Base-by-base conservation (phyloP, 345 rosid genomes). In the Geranium brycei region DNA sequence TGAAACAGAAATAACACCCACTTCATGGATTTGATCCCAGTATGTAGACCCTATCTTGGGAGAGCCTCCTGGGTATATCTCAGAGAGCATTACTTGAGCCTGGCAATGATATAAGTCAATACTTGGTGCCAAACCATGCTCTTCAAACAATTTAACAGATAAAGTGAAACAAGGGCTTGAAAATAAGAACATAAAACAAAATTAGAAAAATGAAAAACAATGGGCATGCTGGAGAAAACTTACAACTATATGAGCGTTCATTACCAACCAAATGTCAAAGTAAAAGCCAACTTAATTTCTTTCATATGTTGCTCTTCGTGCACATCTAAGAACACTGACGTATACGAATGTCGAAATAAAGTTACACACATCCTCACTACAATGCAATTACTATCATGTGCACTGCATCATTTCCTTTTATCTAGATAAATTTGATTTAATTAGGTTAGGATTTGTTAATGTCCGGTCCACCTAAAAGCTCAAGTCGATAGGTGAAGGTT, bases 31-130 rank as follows among this genome's bases (percentile, higher is more conserved):
- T 81, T 85, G 98, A 77, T 89, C 97, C 97, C 96, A 92, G 70
- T 87, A 76, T 62, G 87, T 82, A 71, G 87, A 81, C 19, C 95
- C 96, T 71, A 17, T 70, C 73, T 84, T 92, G 32, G 98, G 96
- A 75, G 89, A 78, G 74, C 87, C 88, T 78, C 98, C 98, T 16
- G 98, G 98, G 85, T 86, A 92, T 75, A 92, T 87, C 81, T 92
- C 97, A 61, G 98, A 84, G 69, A 92, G 75, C 87, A 89, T 80
- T 64, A 81, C 79, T 77, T 89, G 91, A 73, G 98, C 93, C 98
- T 89, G 87, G 68, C 62, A n/a, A 70, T 14, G 35, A 31, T 30
- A 32, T 61, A 64, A 69, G 59, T 63, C 17, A 32, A 66, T 31
- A 19, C 62, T 69, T 16, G 28, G 32, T 6, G 4, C 28, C 72